Evolutionary conservation across 495 filamentous ascomycete genomes (phyloP).

Genomic region (Xylaria cubensis): DNA sequence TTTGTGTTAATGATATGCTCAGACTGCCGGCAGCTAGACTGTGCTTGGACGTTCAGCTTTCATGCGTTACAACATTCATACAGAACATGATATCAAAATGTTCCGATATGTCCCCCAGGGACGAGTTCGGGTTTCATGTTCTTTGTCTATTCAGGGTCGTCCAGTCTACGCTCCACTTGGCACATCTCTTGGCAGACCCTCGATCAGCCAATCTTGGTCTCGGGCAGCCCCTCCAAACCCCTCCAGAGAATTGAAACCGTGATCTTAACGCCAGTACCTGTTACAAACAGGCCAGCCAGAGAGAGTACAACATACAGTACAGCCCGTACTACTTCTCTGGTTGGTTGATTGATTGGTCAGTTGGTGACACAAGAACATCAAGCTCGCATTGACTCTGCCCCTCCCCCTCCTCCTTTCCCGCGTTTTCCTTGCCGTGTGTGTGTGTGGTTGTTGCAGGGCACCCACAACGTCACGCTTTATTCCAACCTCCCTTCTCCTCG

Average conservation of each 20-base stretch:
- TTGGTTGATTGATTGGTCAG: neutral
- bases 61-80: neutral
- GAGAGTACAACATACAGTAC: neutral
- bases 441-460: neutral
- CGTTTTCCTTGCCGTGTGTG: neutral
- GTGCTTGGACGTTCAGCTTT: neutral
- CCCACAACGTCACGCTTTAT: conserved; percentile 9
- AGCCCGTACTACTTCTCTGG: neutral
- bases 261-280: conserved; percentile 25
- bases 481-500: neutral
- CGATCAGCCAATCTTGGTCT: conserved; percentile 23
- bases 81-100: conserved; percentile 2
- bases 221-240: conserved; percentile 28
- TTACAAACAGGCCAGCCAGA: conserved; percentile 5
- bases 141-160: neutral
- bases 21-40: neutral
- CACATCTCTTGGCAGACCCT: conserved; percentile 24
- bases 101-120: neutral
- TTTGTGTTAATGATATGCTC: neutral
- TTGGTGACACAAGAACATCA: conserved; percentile 4
- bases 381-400: conserved; percentile 15
- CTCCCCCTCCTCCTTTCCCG: conserved; percentile 19
- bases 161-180: neutral
- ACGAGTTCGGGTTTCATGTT: conserved; percentile 18
- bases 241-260: conserved; percentile 25